phyloP scores from a whole-genome alignment of 2,329 filamentous ascomycete species.

The Lasiodiplodia gonubiensis region DNA sequence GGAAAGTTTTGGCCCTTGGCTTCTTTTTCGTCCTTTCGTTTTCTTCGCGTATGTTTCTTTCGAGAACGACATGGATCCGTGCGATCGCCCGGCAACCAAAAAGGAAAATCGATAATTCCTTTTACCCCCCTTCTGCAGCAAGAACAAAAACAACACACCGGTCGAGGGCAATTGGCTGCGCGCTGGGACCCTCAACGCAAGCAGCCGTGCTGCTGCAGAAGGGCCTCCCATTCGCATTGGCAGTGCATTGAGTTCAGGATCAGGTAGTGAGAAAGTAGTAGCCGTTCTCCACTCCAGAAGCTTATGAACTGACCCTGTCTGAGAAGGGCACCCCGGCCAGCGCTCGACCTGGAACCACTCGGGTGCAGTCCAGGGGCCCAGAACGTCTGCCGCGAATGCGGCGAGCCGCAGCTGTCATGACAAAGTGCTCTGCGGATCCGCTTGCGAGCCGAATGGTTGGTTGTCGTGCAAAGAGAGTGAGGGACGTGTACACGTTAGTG shows the following conservation, averaged over 20 bases:
- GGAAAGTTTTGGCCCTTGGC: background rate
- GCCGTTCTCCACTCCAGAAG: background rate
- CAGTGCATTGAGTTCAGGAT: background rate
- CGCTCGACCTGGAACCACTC: background rate
- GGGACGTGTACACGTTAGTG: background rate
- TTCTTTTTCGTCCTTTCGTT: background rate
- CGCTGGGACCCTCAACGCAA: too few species aligned
- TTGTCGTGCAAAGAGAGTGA: background rate
- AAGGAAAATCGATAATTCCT: background rate
- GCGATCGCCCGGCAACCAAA: background rate
- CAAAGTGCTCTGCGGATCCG: background rate
- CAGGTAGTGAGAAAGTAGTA: too few species aligned
- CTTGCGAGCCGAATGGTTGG: background rate
- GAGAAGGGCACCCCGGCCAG: background rate
- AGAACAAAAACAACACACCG: too few species aligned
- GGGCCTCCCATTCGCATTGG: background rate
- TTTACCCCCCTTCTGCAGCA: background rate
- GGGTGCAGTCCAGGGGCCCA: background rate
- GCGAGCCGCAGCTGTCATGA: background rate
- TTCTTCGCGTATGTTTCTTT: background rate
- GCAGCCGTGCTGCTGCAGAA: background rate
- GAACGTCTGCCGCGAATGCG: background rate
- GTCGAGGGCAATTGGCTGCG: background rate
- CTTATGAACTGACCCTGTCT: too few species aligned
- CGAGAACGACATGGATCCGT: background rate